phyloP scores from a whole-genome alignment of 441 rosid genomes.

The Populus hybrid region DNA sequence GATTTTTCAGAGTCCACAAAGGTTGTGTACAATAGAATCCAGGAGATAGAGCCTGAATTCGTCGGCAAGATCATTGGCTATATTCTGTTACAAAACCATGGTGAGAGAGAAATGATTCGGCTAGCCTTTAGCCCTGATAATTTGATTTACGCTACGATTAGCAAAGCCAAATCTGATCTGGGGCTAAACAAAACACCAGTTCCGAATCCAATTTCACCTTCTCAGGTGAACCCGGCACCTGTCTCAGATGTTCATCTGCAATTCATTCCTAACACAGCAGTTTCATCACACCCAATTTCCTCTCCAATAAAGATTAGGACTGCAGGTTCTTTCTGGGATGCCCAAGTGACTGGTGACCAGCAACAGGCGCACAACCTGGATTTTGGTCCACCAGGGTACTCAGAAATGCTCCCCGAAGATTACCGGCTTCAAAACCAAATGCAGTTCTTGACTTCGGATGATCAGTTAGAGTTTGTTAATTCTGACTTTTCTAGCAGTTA shows the following conservation, averaged over 20 bases:
- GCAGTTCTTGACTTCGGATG: constrained; percentile 51
- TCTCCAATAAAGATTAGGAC: constrained; percentile 30
- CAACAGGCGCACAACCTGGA: constrained; percentile 33
- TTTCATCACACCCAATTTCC: constrained; percentile 22
- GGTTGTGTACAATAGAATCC: constrained; percentile 72
- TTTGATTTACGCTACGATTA: constrained; percentile 50
- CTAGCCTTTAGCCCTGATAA: constrained; percentile 76
- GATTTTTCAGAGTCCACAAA: constrained; percentile 77
- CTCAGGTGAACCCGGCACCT: constrained; percentile 31
- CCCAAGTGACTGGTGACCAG: constrained; percentile 24
- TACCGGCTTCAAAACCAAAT: constrained; percentile 38
- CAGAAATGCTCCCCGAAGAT: constrained; percentile 37
- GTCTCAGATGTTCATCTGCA: constrained; percentile 38
- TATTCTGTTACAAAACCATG: constrained; percentile 66
- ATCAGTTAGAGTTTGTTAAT: constrained; percentile 40
- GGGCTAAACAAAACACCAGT: constrained; percentile 36
- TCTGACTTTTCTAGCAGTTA: constrained; percentile 47
- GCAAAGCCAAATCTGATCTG: constrained; percentile 62
- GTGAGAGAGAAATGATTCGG: constrained; percentile 79
- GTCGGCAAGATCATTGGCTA: constrained; percentile 81
- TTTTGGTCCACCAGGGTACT: constrained; percentile 29
- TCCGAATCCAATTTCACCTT: constrained; percentile 33
- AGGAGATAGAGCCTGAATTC: constrained; percentile 74
- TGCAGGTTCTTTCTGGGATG: constrained; percentile 34
- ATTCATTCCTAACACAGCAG: constrained; percentile 31